Conservation (phyloP, 1,284 basidiomycete genomes). For the Leccinum insigne region DNA sequence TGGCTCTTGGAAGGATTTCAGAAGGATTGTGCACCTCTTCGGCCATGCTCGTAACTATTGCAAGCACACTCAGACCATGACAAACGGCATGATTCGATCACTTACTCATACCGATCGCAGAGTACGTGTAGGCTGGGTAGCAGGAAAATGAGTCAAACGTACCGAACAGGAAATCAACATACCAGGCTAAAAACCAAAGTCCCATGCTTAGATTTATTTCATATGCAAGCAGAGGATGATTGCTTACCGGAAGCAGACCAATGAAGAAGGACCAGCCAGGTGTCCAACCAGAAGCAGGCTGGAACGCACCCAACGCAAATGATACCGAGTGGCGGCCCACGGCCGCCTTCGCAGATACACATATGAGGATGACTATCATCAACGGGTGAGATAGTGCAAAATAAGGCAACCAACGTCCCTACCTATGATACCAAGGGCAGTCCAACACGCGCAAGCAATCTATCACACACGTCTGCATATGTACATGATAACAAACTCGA, state of each 20-base stretch:
- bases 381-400: conserved; percentile 4
- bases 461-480: conserved; percentile 17
- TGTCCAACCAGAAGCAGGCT: conserved; percentile 54
- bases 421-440: conserved; percentile 52
- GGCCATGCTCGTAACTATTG: conserved; percentile 55
- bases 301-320: conserved; percentile 50
- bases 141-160: conserved; percentile 1
- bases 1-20: conserved; percentile 55
- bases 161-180: conserved; percentile 7
- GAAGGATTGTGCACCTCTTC: conserved; percentile 65
- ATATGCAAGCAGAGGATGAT: not conserved
- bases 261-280: conserved; percentile 62
- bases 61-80: conserved; percentile 6
- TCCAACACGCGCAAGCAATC: conserved; percentile 55
- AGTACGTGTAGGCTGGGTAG: conserved; percentile 45
- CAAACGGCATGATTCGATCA: not conserved
- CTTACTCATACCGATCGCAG: conserved; percentile 56
- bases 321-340: conserved; percentile 45
- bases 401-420: not conserved
- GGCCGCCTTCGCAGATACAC: conserved; percentile 49
- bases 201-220: not conserved
- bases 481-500: not conserved
- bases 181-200: conserved; percentile 36
- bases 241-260: conserved; percentile 49
- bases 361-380: conserved; percentile 45